Evolutionary conservation across 805 yeast genomes (phyloP), one percentile per base, ranked within the genome.

Genomic region (Kodamaea nitidulidarum): DNA sequence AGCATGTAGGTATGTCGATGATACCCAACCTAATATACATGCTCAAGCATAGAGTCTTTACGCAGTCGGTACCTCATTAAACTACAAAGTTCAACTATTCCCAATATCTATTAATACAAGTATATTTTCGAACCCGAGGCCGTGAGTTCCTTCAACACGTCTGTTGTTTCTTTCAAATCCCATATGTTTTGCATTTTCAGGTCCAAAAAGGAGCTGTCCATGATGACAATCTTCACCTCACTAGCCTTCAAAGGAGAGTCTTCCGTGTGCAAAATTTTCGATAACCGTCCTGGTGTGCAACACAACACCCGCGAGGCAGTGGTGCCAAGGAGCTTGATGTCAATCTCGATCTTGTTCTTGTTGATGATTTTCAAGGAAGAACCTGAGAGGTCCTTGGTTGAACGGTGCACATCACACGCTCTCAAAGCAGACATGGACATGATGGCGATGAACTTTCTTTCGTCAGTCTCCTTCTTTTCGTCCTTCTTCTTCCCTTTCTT

Each of bases 391-490:
- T 51, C 71, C 55, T 61, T 70, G 39, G 75, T 59, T 1, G 84
- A 78, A 47, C 95, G 74, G 54, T 76, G 82, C 2, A 88, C 72
- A 51, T 90, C 96, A 52, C 96, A 91, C 2, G 88, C 93, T 48
- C 97, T 73, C 16, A 88, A 66, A 8, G 95, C 93, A 0, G 95
- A 86, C 69, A 84, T 74, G 0, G 90, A 73, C 11, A 83, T 51
- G 1, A 81, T 60, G 11, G 81, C 60, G 46, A 78, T 56, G 61
- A 73, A 65, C 39, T 73, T 71, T 20, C 73, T 59, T 22, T 62
- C 67, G 14, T 48, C 50, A 1, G 36, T 24, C 15, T 15, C 24
- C 16, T 18, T 33, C 33, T 40, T 12, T 52, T 43, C 60, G 38
- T 44, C 48, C 47, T 41, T 51, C 38, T 50, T 58, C 38, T 62